These are phyloP conservation scores for Gigaspora rosea DNA, from an alignment of 192 early-diverging fungal species.

Conservation along the genomic window DNA sequence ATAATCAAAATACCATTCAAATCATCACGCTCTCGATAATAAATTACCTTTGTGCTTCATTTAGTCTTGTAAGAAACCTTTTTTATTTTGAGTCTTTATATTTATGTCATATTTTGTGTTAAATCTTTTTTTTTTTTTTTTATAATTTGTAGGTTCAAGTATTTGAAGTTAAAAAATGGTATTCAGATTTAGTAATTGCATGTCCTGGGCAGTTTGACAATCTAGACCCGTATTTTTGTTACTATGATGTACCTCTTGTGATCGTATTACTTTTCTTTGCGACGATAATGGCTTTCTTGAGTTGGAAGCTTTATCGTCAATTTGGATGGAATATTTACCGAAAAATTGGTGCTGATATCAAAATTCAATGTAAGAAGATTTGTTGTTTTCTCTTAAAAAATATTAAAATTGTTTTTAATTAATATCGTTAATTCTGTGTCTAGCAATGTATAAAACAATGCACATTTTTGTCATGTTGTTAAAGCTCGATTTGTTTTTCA, in stretches of 20 bases:
- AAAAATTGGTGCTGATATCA: constrained; percentile 64
- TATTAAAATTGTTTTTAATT: too few species aligned
- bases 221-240: not conserved
- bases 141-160: constrained; percentile 9
- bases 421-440: too few species aligned
- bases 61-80: not conserved
- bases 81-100: not conserved
- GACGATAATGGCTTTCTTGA: constrained; percentile 48
- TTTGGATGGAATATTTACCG: constrained; percentile 65
- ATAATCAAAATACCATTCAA: constrained; percentile 18
- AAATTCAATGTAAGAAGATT: constrained; percentile 45
- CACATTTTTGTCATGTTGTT: constrained; percentile 80
- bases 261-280: constrained; percentile 54
- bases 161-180: constrained; percentile 7
- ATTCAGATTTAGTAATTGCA: not conserved
- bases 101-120: not conserved
- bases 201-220: not conserved
- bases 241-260: constrained; percentile 55
- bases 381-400: too few species aligned
- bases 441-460: constrained; percentile 60
- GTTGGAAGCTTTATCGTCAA: constrained; percentile 55
- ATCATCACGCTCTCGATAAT: not conserved
- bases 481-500: constrained; percentile 85
- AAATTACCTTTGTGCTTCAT: not conserved
- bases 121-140: not conserved